A percentile compares a stretch with the other conserved stretches of the same genome.
These are phyloP conservation scores for Solanum chmielewskii DNA, from an alignment of 257 asterid genomes.

Conservation along the genomic window DNA sequence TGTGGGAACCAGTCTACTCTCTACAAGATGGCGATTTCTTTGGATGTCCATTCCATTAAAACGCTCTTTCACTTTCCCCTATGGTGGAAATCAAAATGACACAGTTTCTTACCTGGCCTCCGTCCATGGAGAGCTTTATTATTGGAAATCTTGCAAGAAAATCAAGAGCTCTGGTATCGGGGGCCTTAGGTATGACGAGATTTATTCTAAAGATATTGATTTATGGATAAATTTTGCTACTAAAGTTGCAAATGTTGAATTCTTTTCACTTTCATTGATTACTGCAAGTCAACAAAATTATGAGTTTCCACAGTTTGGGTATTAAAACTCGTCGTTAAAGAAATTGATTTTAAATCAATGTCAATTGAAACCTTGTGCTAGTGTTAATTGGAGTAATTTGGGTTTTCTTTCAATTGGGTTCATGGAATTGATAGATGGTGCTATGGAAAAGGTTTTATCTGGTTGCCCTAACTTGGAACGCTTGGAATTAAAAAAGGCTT, in stretches of 20 bases:
- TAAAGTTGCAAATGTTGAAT: not conserved
- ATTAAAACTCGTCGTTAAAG: not conserved
- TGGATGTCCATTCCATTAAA: not conserved
- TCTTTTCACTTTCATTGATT: no score
- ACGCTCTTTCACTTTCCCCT: not conserved
- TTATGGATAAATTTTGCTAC: not conserved
- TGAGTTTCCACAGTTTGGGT: not conserved
- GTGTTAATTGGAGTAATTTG: not conserved
- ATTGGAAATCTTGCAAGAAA: not conserved
- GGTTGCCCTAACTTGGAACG: not conserved
- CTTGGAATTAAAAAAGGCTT: not conserved
- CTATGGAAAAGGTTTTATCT: not conserved
- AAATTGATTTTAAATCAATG: not conserved
- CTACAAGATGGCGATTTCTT: not conserved
- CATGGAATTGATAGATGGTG: not conserved
- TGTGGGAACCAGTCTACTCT: not conserved
- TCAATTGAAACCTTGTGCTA: not conserved
- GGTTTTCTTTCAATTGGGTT: not conserved
- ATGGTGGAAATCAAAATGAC: not conserved
- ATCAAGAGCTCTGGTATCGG: not conserved
- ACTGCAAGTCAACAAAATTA: not conserved
- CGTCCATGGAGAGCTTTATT: not conserved
- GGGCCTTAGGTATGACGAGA: not conserved
- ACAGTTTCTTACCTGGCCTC: not conserved
- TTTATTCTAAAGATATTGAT: not conserved